Conservation (phyloP, 768 basidiomycete species). For the Boletales sp. region DNA sequence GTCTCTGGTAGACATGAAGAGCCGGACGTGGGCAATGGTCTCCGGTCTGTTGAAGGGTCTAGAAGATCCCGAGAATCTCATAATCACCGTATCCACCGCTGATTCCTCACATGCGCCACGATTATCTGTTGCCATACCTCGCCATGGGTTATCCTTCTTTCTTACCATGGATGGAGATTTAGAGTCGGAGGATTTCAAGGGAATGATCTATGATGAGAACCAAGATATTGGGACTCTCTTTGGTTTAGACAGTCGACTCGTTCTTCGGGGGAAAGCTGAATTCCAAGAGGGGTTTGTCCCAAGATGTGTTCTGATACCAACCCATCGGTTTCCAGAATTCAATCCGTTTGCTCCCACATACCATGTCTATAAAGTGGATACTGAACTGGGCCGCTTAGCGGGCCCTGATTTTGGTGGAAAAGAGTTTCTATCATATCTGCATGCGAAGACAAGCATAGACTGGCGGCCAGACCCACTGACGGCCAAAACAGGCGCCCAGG, state of each 20-base stretch:
- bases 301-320: neutral
- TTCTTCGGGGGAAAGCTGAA: neutral
- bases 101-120: neutral
- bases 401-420: neutral
- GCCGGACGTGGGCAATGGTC: conserved; percentile 19
- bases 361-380: neutral
- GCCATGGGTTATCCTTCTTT: neutral
- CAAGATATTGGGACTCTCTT: neutral
- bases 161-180: neutral
- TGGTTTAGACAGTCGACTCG: neutral
- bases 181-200: neutral
- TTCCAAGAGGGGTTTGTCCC: neutral
- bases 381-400: neutral
- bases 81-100: conserved; percentile 6
- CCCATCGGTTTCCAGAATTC: too few species aligned
- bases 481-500: neutral
- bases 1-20: conserved; percentile 16
- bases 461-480: neutral
- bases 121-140: neutral
- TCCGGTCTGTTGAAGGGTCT: conserved; percentile 4
- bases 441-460: neutral
- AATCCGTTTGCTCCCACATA: too few species aligned
- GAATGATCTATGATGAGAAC: neutral
- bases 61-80: conserved; percentile 4
- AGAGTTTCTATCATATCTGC: neutral